phyloP scores from a whole-genome alignment of 176 grass and related monocot genomes.

The Phyllostachys edulis region DNA sequence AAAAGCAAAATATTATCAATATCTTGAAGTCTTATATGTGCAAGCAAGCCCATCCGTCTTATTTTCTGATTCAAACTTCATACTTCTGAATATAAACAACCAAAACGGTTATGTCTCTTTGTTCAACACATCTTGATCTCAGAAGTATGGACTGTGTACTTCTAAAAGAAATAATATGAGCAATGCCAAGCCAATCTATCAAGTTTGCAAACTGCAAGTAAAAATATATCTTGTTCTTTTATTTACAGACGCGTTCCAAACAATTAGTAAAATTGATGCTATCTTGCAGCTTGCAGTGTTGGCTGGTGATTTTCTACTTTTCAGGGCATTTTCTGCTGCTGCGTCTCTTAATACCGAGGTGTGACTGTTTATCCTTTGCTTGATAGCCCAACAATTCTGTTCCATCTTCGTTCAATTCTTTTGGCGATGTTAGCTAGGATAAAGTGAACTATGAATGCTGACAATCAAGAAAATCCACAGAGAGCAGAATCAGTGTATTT shows the following conservation, averaged over 20 bases:
- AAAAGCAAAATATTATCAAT: not conserved
- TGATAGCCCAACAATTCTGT: not conserved
- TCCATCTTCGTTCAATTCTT: not conserved
- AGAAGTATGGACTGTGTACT: not conserved
- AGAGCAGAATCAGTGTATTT: not conserved
- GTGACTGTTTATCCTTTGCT: not conserved
- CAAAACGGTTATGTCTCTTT: not conserved
- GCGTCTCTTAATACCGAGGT: conserved; percentile 63
- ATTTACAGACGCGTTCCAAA: not conserved
- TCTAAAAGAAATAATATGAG: not conserved
- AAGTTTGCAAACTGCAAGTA: not conserved
- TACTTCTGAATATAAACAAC: not conserved
- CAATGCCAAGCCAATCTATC: not conserved
- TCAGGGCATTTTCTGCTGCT: conserved; percentile 69
- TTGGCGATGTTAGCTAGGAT: not conserved
- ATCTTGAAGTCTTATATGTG: not conserved
- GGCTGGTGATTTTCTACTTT: conserved; percentile 87
- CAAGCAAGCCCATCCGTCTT: not conserved
- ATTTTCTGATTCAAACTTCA: not conserved
- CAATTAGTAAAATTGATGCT: conserved; percentile 25
- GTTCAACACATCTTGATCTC: not conserved
- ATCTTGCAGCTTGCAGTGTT: conserved; percentile 72
- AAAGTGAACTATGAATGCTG: not conserved
- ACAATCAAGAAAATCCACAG: not conserved
- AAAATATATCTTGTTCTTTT: not conserved